Conservation (phyloP, 1,284 basidiomycete species). For the Anthracocystis panici-leucophaei region DNA sequence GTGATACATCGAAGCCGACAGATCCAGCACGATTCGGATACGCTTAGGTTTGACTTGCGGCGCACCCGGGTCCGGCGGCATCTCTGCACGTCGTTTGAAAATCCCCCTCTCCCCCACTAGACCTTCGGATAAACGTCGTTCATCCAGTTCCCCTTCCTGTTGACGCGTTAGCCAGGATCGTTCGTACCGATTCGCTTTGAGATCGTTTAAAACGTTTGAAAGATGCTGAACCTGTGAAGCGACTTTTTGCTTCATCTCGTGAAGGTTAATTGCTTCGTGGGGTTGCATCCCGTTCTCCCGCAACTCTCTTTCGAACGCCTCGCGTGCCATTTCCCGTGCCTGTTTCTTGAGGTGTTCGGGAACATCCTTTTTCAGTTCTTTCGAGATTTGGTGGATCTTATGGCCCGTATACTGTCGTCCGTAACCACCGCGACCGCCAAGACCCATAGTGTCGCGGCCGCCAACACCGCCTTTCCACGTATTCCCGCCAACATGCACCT, state of each 20-base stretch:
- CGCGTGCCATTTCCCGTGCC: constrained; percentile 69
- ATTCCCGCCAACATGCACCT: constrained; percentile 70
- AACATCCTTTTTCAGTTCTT: constrained; percentile 68
- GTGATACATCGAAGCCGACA: constrained; percentile 66
- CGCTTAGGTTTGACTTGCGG: constrained; percentile 70
- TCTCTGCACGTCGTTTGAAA: constrained; percentile 67
- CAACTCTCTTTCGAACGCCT: constrained; percentile 68
- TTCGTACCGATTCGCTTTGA: constrained; percentile 70
- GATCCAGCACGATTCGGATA: constrained; percentile 69
- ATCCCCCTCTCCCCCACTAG: constrained; percentile 70
- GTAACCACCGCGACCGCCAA: constrained; percentile 68
- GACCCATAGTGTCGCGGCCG: constrained; percentile 69
- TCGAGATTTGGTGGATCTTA: constrained; percentile 67
- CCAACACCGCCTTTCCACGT: constrained; percentile 70
- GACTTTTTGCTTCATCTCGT: constrained; percentile 63
- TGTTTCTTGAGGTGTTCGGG: constrained; percentile 68
- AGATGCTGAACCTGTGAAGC: constrained; percentile 63
- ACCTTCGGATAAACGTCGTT: constrained; percentile 67
- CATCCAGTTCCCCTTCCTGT: constrained; percentile 70
- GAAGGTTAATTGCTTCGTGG: constrained; percentile 66
- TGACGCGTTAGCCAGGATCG: constrained; percentile 69
- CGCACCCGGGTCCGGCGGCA: constrained; percentile 66
- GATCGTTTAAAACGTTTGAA: constrained; percentile 62
- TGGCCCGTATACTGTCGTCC: constrained; percentile 66
- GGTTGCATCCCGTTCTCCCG: constrained; percentile 66